Conservation (phyloP, 805 yeast species). For the Cyberlindnera meyerae region DNA sequence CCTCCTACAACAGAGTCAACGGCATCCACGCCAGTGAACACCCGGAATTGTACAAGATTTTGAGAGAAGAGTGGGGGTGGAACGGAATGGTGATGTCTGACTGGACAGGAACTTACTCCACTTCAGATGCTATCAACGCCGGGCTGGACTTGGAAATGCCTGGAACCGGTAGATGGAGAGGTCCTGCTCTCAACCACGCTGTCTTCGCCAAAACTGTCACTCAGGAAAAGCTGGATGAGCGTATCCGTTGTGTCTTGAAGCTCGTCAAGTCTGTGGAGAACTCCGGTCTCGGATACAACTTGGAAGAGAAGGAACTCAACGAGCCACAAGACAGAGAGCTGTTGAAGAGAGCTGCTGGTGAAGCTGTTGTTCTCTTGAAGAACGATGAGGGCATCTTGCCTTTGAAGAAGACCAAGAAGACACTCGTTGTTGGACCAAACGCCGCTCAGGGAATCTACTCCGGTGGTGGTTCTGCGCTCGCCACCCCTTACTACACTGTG, state of each 20-base stretch:
- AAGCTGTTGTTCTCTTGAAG: constrained; percentile 52
- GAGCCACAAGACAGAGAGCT: constrained; percentile 36
- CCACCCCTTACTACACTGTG: constrained; percentile 42
- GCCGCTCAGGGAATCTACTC: constrained; percentile 45
- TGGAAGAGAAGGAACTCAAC: constrained; percentile 35
- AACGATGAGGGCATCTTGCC: constrained; percentile 47
- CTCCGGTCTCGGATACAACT: constrained; percentile 39
- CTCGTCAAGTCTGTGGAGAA: constrained; percentile 40
- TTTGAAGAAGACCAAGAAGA: constrained; percentile 34
- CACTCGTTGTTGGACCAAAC: constrained; percentile 57
- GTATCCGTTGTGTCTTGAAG: constrained; percentile 43
- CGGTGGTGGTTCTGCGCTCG: constrained; percentile 62
- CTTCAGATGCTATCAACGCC: constrained; percentile 40
- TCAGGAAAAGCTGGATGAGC: constrained; percentile 39
- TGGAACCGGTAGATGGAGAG: constrained; percentile 47
- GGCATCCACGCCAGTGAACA: constrained; percentile 50
- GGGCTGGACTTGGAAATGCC: constrained; percentile 66
- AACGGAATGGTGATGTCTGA: constrained; percentile 54
- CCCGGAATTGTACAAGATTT: constrained; percentile 35
- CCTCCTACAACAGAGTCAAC: constrained; percentile 56
- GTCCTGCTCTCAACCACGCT: constrained; percentile 32
- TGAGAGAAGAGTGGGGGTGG: constrained; percentile 53
- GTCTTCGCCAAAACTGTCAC: constrained; percentile 35
- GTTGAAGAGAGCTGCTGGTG: constrained; percentile 43
- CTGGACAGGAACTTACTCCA: constrained; percentile 57